Conservation (phyloP, 371 early-diverging fungal genomes). For the Funneliformis caledonium region DNA sequence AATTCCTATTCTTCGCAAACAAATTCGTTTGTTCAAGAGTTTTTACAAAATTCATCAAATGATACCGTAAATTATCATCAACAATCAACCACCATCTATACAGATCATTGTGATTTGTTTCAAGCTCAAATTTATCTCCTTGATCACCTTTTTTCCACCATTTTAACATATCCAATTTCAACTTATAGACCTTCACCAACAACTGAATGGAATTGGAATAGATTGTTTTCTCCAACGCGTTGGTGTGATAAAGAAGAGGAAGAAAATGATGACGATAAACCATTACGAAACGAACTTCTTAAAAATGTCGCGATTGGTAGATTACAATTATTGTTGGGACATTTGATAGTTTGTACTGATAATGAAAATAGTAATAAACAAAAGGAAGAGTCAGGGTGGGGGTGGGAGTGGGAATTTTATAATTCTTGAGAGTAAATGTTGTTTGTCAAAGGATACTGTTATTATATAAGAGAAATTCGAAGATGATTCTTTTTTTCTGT, state of each 20-base stretch:
- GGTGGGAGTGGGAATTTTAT: not conserved
- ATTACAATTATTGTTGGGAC: constrained; percentile 30
- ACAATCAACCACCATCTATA: not conserved
- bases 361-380: not conserved
- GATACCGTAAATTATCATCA: not conserved
- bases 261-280: not conserved
- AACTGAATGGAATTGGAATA: constrained; percentile 39
- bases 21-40: not conserved
- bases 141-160: constrained; percentile 24
- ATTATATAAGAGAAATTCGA: not conserved
- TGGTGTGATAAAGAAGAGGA: not conserved
- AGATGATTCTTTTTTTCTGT: not conserved
- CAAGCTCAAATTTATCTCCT: constrained; percentile 33
- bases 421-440: not conserved
- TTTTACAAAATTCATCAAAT: not conserved
- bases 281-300: not conserved
- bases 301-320: constrained; percentile 11
- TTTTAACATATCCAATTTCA: not conserved
- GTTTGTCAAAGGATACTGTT: constrained; percentile 14
- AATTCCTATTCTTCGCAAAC: not conserved
- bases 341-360: constrained; percentile 15
- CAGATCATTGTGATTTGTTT: constrained; percentile 4
- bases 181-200: constrained; percentile 34
- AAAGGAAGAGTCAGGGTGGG: not conserved
- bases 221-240: constrained; percentile 27